Base-by-base conservation (phyloP, 106 monocot genomes). In the Dactylorhiza incarnata region DNA sequence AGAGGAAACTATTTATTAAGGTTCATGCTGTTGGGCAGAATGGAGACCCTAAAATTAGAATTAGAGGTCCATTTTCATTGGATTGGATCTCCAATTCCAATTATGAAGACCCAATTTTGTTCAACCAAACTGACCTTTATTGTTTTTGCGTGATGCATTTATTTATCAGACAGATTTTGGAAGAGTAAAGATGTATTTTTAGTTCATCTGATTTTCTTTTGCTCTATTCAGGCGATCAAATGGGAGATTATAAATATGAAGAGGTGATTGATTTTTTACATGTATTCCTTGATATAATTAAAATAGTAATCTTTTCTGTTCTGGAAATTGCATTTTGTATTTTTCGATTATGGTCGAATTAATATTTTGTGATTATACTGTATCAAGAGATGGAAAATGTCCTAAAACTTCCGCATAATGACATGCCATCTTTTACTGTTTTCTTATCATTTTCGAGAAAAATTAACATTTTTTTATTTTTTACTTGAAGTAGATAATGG, bases 161-260 rank as follows among this genome's bases (percentile, higher is more conserved):
- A 22, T 20, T 59, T 9, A 22, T 59, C n/a, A 59, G 6, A 59
- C 22, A 7, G 9, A 54, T 15, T 54, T 54, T 54, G 54, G 51
- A 15, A 4, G 5, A 54, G 58, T 59, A 59, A 7, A 59, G 22
- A 59, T 3, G 58, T 22, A 8, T 59, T 19, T 22, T 59, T 12
- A 20, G n/a, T n/a, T n/a, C n/a, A 20, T 20, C 22, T 59, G 20
- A 59, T 59, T 22, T 59, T 59, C 1, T 22, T 59, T 20, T 20
- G 19, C 22, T n/a, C 22, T 59, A 17, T 6, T 59, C 53, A 93
- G 96, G 76, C 76, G 91, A 86, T 6, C 76, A 84, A 72, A 49
- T 74, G 70, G 90, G 78, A 55, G 96, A 96, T 81, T 93, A 96
- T 62, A 80, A 82, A 22, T 96, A 93, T 77, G 96, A 96, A 63